A percentile compares a stretch with the other conserved stretches of the same genome.
Evolutionary conservation across 306 rosid genomes (phyloP).

Genomic region (Abrus pulchellus): DNA sequence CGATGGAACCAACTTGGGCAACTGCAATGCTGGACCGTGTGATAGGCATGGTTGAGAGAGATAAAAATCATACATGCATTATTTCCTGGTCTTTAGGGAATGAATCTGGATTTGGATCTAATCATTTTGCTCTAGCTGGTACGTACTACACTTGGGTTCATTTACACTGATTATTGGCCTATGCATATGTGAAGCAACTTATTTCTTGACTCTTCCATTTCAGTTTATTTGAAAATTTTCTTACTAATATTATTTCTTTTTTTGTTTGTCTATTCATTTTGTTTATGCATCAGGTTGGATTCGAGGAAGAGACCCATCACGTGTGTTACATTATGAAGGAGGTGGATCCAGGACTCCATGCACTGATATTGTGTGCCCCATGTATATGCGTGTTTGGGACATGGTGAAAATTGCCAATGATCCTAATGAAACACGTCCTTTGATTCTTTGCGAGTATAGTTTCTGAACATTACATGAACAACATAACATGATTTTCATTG

Average conservation of each 20-base stretch:
- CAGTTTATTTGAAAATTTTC: neutral
- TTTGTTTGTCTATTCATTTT: constrained; percentile 15
- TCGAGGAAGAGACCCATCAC: constrained; percentile 86
- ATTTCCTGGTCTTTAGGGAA: constrained; percentile 93
- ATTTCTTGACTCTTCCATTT: constrained; percentile 10
- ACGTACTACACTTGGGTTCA: constrained; percentile 50
- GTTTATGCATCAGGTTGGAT: constrained; percentile 75
- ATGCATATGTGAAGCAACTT: constrained; percentile 16
- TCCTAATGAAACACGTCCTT: constrained; percentile 86
- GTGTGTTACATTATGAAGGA: constrained; percentile 92
- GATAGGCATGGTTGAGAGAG: constrained; percentile 98
- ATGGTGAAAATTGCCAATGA: constrained; percentile 90
- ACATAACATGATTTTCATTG: constrained; percentile 18
- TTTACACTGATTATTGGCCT: constrained; percentile 23
- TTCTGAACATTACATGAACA: neutral
- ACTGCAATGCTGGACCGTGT: constrained; percentile 96
- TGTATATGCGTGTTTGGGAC: constrained; percentile 99
- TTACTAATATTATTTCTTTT: neutral
- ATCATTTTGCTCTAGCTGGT: constrained; percentile 95
- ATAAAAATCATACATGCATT: constrained; percentile 92
- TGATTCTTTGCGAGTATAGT: constrained; percentile 94
- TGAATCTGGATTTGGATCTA: constrained; percentile 94
- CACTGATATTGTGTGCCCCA: constrained; percentile 94
- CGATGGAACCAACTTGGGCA: constrained; percentile 91
- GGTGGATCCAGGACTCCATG: constrained; percentile 94